Conservation (phyloP, 306 rosid species). For the Dicorynia guianensis region DNA sequence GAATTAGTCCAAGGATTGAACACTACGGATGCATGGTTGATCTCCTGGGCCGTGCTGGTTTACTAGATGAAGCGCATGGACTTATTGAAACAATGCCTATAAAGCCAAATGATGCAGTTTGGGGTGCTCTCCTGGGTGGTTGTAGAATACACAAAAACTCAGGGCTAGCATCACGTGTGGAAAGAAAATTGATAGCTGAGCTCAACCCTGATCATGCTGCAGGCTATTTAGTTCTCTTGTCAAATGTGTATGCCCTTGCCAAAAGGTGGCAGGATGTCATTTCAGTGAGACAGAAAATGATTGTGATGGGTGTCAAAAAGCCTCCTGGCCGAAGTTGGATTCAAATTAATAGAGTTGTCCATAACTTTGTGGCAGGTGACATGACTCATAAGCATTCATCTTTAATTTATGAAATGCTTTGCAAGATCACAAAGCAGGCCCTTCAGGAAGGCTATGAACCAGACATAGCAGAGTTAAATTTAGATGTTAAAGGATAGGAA, state of each 20-base stretch:
- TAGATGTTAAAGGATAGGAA: conserved; percentile 38
- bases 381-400: conserved; percentile 58
- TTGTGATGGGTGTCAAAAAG: conserved; percentile 68
- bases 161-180: conserved; percentile 61
- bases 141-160: conserved; percentile 75
- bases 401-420: conserved; percentile 56
- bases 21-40: conserved; percentile 94
- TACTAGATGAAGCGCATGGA: conserved; percentile 66
- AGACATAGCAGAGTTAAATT: conserved; percentile 34
- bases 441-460: conserved; percentile 43
- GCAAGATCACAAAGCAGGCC: conserved; percentile 55
- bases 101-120: conserved; percentile 68
- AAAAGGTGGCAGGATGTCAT: conserved; percentile 73
- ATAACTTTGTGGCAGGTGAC: conserved; percentile 69
- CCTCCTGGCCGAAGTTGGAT: conserved; percentile 77
- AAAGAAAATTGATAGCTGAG: conserved; percentile 50
- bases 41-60: conserved; percentile 87
- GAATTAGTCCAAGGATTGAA: conserved; percentile 67
- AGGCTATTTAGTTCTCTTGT: conserved; percentile 73
- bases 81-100: conserved; percentile 75
- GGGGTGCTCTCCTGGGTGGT: conserved; percentile 87
- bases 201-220: conserved; percentile 59
- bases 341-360: conserved; percentile 63
- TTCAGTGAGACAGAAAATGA: conserved; percentile 63
- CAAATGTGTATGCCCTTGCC: conserved; percentile 66